A percentile compares a stretch with the other conserved stretches of the same genome.
phyloP scores from a whole-genome alignment of 352 stramenopile species.

The Phytopythium boreale region DNA sequence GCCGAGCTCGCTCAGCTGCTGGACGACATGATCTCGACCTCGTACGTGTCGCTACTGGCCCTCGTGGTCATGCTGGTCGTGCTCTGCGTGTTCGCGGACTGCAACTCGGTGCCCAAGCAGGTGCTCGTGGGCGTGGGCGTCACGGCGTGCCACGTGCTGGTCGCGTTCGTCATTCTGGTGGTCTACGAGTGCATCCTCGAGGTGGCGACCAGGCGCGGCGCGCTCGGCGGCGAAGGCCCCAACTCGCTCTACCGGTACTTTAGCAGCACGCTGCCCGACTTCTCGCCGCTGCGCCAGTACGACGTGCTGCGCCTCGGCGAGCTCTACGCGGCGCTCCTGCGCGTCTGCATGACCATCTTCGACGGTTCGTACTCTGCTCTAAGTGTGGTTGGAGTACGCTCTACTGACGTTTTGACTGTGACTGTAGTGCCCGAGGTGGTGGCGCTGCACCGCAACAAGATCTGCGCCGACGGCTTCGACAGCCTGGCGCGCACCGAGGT shows the following conservation, averaged over 20 bases:
- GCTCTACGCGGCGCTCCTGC: conserved; percentile 67
- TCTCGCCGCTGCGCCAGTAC: conserved; percentile 57
- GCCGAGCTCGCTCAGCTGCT: conserved; percentile 53
- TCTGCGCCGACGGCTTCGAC: conserved; percentile 61
- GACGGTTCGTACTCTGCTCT: conserved; percentile 39
- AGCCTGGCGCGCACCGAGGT: conserved; percentile 68
- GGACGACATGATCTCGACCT: conserved; percentile 69
- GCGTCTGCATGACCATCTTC: conserved; percentile 81
- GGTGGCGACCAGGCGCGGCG: conserved; percentile 57
- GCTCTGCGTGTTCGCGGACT: conserved; percentile 72
- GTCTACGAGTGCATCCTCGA: conserved; percentile 81
- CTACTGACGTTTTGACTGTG: conserved; percentile 10
- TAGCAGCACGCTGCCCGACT: conserved; percentile 67
- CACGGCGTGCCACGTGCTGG: conserved; percentile 56
- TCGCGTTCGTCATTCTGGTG: conserved; percentile 69
- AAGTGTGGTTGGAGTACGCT: background rate
- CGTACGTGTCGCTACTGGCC: conserved; percentile 69
- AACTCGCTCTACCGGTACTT: conserved; percentile 81
- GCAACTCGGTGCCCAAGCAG: conserved; percentile 60
- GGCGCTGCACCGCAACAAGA: conserved; percentile 80
- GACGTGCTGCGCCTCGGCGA: conserved; percentile 62
- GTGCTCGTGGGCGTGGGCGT: conserved; percentile 44
- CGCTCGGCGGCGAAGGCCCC: conserved; percentile 57
- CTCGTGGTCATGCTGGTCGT: conserved; percentile 54
- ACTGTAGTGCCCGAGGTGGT: conserved; percentile 71